Conservation (phyloP, 1,284 basidiomycete species). For the Volvariella volvacea region DNA sequence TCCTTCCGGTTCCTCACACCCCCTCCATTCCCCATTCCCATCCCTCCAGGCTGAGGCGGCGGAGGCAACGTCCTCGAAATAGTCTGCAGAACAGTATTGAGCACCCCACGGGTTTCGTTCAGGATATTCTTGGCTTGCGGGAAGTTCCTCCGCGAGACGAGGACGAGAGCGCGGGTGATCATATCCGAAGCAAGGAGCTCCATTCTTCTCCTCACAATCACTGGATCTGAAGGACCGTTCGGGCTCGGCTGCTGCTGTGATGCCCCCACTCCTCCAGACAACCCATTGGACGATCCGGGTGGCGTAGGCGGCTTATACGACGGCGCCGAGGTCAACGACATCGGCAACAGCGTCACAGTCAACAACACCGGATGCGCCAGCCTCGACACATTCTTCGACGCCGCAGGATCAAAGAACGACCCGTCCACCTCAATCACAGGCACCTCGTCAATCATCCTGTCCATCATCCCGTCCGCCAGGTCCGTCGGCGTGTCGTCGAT, state of each 20-base stretch:
- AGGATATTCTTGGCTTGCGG: constrained; percentile 83
- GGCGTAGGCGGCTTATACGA: neutral
- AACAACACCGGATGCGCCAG: constrained; percentile 85
- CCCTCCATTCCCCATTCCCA: constrained; percentile 24
- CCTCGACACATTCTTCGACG: constrained; percentile 73
- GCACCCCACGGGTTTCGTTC: constrained; percentile 81
- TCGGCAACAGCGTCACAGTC: constrained; percentile 80
- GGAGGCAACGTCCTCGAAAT: constrained; percentile 66
- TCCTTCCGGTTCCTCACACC: constrained; percentile 68
- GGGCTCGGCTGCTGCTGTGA: neutral
- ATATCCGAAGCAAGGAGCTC: constrained; percentile 91
- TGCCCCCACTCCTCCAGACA: neutral
- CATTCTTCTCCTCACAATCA: constrained; percentile 88
- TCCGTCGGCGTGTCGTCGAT: constrained; percentile 63
- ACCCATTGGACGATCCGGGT: neutral
- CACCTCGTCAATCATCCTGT: constrained; percentile 87
- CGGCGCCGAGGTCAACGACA: constrained; percentile 11
- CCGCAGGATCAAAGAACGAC: constrained; percentile 85
- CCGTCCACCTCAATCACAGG: constrained; percentile 91
- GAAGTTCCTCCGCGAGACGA: constrained; percentile 84
- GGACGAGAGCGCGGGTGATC: constrained; percentile 86
- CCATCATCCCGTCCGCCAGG: constrained; percentile 81
- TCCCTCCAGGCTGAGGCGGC: constrained; percentile 29
- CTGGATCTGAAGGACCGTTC: constrained; percentile 59
- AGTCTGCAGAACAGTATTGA: constrained; percentile 78